phyloP scores from a whole-genome alignment of 139 green algal species.

The Yamagishiella unicocca region DNA sequence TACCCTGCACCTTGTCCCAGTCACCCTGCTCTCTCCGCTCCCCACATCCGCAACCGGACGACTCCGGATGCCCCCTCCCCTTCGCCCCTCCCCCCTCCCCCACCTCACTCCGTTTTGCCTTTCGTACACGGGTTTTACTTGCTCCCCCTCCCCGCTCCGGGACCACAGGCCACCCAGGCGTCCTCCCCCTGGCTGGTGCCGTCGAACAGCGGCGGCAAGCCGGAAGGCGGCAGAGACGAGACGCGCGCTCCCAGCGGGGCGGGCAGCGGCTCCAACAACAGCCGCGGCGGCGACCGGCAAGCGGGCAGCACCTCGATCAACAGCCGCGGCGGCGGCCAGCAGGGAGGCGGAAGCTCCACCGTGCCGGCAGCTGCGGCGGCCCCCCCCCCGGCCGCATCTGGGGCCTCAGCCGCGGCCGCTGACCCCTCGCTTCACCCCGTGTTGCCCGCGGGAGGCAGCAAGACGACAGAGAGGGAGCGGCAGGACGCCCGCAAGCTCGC shows the following conservation, averaged over 20 bases:
- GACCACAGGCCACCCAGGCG: not conserved
- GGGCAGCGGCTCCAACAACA: not conserved
- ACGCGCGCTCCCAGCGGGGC: not conserved
- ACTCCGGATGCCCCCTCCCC: not conserved
- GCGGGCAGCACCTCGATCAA: not conserved
- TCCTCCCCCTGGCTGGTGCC: constrained; percentile 18
- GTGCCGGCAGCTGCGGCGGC: not conserved
- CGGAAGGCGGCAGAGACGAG: not conserved
- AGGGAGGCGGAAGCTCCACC: not conserved
- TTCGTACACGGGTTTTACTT: not conserved
- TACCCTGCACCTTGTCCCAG: not conserved
- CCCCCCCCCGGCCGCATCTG: not conserved
- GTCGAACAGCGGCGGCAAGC: not conserved
- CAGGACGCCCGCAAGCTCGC: not conserved
- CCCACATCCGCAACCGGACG: not conserved
- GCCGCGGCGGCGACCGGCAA: not conserved
- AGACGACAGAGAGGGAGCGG: constrained; percentile 24
- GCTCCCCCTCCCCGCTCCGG: not conserved
- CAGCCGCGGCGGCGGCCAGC: not conserved
- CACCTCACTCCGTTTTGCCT: not conserved
- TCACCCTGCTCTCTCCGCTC: not conserved
- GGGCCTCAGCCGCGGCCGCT: not conserved
- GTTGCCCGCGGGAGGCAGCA: constrained; percentile 29
- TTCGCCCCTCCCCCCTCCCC: not conserved
- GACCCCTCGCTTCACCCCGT: not conserved